Evolutionary conservation across 305 asterid species (phyloP).

Genomic region (Striga hermonthica): DNA sequence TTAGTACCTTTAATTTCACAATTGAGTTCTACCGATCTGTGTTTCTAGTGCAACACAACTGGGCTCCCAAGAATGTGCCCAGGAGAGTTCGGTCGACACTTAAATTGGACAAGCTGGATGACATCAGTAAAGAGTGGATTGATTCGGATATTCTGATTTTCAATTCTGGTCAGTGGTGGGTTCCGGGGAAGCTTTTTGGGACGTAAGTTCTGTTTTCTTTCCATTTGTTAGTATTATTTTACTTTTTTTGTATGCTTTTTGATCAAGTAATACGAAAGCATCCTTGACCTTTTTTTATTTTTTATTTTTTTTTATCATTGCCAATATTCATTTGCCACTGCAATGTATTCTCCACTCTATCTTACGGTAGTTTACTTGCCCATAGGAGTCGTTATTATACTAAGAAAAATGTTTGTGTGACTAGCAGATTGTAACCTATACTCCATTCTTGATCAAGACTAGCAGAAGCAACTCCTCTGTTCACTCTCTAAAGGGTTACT

Average conservation of each 20-base stretch:
- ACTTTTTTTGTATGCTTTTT: conserved; percentile 4
- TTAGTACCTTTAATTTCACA: conserved; percentile 61
- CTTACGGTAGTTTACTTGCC: conserved; percentile 6
- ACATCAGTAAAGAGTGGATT: conserved; percentile 60
- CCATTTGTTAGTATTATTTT: conserved; percentile 8
- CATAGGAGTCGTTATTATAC: background rate
- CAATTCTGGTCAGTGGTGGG: conserved; percentile 87
- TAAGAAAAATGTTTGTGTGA: conserved; percentile 6
- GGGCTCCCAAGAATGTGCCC: conserved; percentile 56
- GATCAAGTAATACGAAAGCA: conserved; percentile 1
- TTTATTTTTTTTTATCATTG: background rate
- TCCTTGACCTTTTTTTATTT: background rate
- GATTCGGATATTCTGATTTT: conserved; percentile 65
- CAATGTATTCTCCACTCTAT: conserved; percentile 3
- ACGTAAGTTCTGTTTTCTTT: conserved; percentile 44
- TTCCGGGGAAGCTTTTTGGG: conserved; percentile 65
- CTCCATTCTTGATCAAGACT: too few species aligned
- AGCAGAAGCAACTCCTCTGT: too few species aligned
- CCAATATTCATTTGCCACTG: conserved; percentile 1
- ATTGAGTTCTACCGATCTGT: conserved; percentile 69
- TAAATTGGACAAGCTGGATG: conserved; percentile 56
- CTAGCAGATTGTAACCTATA: background rate
- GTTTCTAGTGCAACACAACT: conserved; percentile 64
- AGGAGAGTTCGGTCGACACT: conserved; percentile 60
- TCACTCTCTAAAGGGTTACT: too few species aligned